Percentiles rank a stretch among this genome's conserved stretches.
Evolutionary conservation across 768 basidiomycete genomes (phyloP).

Genomic region (Boletellus emodensis): DNA sequence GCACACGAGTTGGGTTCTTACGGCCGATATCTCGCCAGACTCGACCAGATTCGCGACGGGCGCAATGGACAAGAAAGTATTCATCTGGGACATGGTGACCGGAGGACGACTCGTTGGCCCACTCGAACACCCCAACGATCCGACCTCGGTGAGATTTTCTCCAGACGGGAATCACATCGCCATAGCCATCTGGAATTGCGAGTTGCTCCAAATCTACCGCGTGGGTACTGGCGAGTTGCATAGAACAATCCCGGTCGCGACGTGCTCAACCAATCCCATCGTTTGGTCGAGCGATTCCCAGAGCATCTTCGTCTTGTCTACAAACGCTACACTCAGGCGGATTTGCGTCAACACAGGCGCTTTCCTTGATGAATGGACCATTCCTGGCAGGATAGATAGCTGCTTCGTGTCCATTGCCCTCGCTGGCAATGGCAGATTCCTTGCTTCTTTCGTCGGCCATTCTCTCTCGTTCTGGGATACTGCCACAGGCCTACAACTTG

Average conservation of each 20-base stretch:
- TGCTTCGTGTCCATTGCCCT: conserved; percentile 2
- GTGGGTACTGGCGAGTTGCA: not conserved
- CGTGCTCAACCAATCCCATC: conserved; percentile 2
- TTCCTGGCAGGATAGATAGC: not conserved
- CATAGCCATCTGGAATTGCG: not conserved
- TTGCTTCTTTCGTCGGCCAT: conserved; percentile 1
- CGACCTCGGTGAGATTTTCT: conserved; percentile 3
- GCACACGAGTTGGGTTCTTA: not conserved
- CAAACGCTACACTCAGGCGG: not conserved
- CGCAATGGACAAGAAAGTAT: not conserved
- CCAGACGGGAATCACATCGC: not conserved
- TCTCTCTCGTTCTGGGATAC: conserved; percentile 11
- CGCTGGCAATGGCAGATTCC: conserved; percentile 1
- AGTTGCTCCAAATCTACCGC: conserved; percentile 1
- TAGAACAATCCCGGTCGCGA: not conserved
- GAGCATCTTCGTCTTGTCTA: not conserved
- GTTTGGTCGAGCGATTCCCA: conserved; percentile 3
- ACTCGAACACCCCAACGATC: not conserved
- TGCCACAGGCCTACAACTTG: not conserved
- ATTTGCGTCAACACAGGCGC: conserved; percentile 1
- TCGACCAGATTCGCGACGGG: conserved; percentile 6
- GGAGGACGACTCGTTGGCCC: conserved; percentile 6
- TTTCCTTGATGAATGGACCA: not conserved
- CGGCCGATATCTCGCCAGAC: not conserved
- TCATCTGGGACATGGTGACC: conserved; percentile 5